Percentiles rank a stretch among this genome's conserved stretches.
phyloP scores from a whole-genome alignment of 441 rosid genomes.

The Dalechampia spathulata region DNA sequence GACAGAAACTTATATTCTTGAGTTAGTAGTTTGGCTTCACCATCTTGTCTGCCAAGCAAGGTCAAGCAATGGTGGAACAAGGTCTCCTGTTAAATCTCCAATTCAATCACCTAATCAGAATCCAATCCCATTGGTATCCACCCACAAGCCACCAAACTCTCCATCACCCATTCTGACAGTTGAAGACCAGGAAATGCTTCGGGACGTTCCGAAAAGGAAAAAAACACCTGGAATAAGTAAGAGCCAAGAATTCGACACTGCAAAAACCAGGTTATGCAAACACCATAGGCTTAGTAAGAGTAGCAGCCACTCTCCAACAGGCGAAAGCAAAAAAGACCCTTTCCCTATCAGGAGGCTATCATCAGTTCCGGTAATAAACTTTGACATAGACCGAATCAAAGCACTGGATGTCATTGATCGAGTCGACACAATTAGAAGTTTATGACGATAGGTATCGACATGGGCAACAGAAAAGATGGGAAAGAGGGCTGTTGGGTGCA shows the following conservation, averaged over 20 bases:
- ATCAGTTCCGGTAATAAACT: slow-evolving; percentile 62
- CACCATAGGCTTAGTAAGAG: slow-evolving; percentile 85
- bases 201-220: slow-evolving; percentile 74
- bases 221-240: slow-evolving; percentile 85
- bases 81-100: slow-evolving; percentile 86
- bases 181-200: slow-evolving; percentile 94
- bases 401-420: slow-evolving; percentile 89
- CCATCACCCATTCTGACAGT: slow-evolving; percentile 44
- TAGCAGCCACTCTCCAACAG: slow-evolving; percentile 82
- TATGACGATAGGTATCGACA: slow-evolving; percentile 19
- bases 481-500: too few species aligned
- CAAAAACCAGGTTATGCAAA: slow-evolving; percentile 48
- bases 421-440: slow-evolving; percentile 64
- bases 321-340: slow-evolving; percentile 50
- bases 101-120: slow-evolving; percentile 62
- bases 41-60: slow-evolving; percentile 71
- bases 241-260: slow-evolving; percentile 84
- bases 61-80: slow-evolving; percentile 53
- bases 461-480: neutral
- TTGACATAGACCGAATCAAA: slow-evolving; percentile 67
- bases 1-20: slow-evolving; percentile 70
- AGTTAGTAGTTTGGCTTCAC: slow-evolving; percentile 82
- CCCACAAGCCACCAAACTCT: slow-evolving; percentile 26
- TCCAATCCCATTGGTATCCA: slow-evolving; percentile 32
- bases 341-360: slow-evolving; percentile 65